Conservation (phyloP, 164 flowering plant genomes). For the Annona cherimola region DNA sequence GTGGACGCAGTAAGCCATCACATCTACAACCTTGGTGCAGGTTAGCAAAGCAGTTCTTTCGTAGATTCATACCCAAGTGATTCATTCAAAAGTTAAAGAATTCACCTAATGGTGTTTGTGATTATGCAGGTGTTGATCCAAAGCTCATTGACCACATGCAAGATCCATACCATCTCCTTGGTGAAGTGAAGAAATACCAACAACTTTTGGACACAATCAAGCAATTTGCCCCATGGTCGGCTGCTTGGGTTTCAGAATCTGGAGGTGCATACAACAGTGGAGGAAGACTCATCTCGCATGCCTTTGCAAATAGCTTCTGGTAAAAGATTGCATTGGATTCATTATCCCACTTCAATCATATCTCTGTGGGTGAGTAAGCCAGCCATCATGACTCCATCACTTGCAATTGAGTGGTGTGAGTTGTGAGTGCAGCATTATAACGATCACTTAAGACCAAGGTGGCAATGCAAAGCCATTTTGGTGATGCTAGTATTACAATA, state of each 20-base stretch:
- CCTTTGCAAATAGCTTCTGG: constrained; percentile 67
- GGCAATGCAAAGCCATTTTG: too few species aligned
- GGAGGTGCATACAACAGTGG: constrained; percentile 82
- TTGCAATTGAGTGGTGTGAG: too few species aligned
- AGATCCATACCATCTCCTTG: constrained; percentile 42
- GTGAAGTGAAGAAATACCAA: constrained; percentile 33
- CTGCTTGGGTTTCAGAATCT: constrained; percentile 70
- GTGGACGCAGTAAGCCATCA: constrained; percentile 60
- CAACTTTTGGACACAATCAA: constrained; percentile 20
- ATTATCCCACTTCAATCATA: not conserved
- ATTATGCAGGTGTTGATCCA: constrained; percentile 44
- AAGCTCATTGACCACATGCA: constrained; percentile 36
- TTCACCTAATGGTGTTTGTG: not conserved
- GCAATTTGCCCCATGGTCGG: constrained; percentile 41
- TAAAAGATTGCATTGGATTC: constrained; percentile 1
- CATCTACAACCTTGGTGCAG: constrained; percentile 69
- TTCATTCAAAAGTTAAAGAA: too few species aligned
- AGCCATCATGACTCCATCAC: too few species aligned
- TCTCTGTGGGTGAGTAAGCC: too few species aligned
- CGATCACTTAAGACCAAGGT: too few species aligned
- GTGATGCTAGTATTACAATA: too few species aligned
- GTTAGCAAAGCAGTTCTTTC: constrained; percentile 14
- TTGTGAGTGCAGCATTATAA: too few species aligned
- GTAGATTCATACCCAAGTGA: too few species aligned
- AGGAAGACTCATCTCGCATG: constrained; percentile 38